phyloP scores from a whole-genome alignment of 2,329 filamentous ascomycete species.

The Neofusicoccum cordaticola region DNA sequence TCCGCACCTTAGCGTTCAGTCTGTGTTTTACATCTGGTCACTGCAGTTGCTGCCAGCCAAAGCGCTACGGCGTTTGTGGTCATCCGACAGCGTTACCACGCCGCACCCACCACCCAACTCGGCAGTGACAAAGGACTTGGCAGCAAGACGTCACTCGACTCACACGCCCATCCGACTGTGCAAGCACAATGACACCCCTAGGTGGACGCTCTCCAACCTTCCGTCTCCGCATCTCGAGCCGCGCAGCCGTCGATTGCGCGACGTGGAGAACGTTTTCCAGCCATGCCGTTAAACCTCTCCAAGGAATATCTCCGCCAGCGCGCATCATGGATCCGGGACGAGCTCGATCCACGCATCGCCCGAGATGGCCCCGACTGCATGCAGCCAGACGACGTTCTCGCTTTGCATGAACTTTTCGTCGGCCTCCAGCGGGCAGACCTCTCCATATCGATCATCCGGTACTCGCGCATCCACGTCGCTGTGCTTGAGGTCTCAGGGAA shows the following conservation, averaged over 20 bases:
- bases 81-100: neutral
- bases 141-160: neutral
- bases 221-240: neutral
- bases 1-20: neutral
- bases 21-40: neutral
- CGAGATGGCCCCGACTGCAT: slow-evolving; percentile 44
- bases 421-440: slow-evolving; percentile 22
- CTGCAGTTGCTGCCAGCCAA: neutral
- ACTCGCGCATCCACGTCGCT: slow-evolving; percentile 47
- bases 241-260: neutral
- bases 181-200: neutral
- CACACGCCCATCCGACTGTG: neutral
- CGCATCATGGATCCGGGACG: slow-evolving; percentile 47
- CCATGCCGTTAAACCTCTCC: slow-evolving; percentile 3
- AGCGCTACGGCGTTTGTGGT: neutral
- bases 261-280: neutral
- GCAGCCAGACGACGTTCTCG: slow-evolving; percentile 43
- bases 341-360: slow-evolving; percentile 46
- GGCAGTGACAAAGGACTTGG: slow-evolving; percentile 16
- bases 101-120: neutral
- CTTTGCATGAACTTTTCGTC: slow-evolving; percentile 42
- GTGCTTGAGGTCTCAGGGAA: slow-evolving; percentile 42
- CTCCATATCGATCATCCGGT: slow-evolving; percentile 36
- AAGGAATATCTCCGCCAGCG: slow-evolving; percentile 31
- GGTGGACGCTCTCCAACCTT: neutral